Base-by-base conservation (phyloP, 2,329 filamentous ascomycete genomes). In the Penicillium sp. region DNA sequence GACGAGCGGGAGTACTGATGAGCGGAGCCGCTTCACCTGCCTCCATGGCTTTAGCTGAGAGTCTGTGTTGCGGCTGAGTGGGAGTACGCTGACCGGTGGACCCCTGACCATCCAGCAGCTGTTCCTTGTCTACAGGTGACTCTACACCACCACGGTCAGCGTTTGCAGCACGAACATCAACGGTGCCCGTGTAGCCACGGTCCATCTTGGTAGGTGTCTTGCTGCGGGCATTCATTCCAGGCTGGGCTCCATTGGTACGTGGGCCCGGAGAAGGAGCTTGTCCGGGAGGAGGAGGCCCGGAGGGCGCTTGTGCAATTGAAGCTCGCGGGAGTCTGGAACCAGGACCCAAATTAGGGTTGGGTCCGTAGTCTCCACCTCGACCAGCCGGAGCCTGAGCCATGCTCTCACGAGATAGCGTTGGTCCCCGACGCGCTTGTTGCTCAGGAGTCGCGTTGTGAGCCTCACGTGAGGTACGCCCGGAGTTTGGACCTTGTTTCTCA, bases 201-300 rank as follows among this genome's bases (percentile, higher is more conserved):
- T 76, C 72, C 17, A 53, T 59, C 45, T 73, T 75, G 1, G 74
- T 74, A 2, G 75, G 74, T 2, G 75, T 77, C 47, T 73, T 77
- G 54, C 69, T 77, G 59, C 60, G 58, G 16, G 67, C 56, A 31
- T 59, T 60, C 43, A 52, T 47, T 23, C 39, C 47, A 33, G 50
- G 48, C 38, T 51, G 60, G 19, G 53, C 51, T n/a, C 43, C 70
- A 46, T 74, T 76, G 11, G 62, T 57, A 47, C 76, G 67, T 29
- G 79, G 75, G 34, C 75, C 74, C 25, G 81, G 77, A 33, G 77
- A 77, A 17, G 81, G 80, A 33, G 78, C 74, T 63, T 83, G 81
- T 30, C 80, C 78, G 37, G 79, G 75, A 16, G 81, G 81, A 34
- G 82, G 81, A 26, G 81, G 81, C 9, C 82, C 81, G 29, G 75